Evolutionary conservation across 345 rosid genomes (phyloP), one percentile per base, ranked within the genome.

Genomic region (Ceriops decandra): DNA sequence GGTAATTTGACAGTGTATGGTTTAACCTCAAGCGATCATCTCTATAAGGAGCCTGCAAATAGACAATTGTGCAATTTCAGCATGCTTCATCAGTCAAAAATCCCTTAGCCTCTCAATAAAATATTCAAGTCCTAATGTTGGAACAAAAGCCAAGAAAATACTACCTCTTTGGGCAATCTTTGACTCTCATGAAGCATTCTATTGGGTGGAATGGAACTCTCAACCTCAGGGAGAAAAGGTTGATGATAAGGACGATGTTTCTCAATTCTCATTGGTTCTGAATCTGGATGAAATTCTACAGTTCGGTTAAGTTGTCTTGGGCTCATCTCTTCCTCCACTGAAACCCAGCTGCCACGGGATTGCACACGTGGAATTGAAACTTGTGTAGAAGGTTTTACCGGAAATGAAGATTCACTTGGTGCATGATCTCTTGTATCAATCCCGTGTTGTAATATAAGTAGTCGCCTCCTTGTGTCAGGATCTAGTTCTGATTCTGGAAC

Each of bases 401-500:
- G 87, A 85, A 86, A 82, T 46, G 89, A 66, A 38, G 91, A 75
- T 79, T 95, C 97, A 78, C 80, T 70, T 38, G 93, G 81, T 57
- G 79, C 67, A 70, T 76, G 80, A 65, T 92, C 98, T 84, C 96
- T 87, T 28, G 77, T 76, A 86, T 95, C 98, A 82, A 90, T 93
- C 73, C 99, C 99, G 60, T 95, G 96, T 76, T 95, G 96, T 84
- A 95, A 86, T 82, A 95, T 92, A 70, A 95, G 97, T 72, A 95
- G 97, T 79, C 96, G 77, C 87, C 99, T 88, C 79, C 98, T 82
- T 27, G 97, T 92, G 82, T 90, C 92, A 36, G 98, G 99, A 85
- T 95, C 99, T 76, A 95, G 73, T 78, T 95, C 99, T 63, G 99
- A 92, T 82, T 90, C 98, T 49, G 96, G 98, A 57, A 92, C 97